A percentile compares a stretch with the other conserved stretches of the same genome.
Evolutionary conservation across 2,329 filamentous ascomycete species (phyloP).

Genomic region (Xylariaceae sp.): DNA sequence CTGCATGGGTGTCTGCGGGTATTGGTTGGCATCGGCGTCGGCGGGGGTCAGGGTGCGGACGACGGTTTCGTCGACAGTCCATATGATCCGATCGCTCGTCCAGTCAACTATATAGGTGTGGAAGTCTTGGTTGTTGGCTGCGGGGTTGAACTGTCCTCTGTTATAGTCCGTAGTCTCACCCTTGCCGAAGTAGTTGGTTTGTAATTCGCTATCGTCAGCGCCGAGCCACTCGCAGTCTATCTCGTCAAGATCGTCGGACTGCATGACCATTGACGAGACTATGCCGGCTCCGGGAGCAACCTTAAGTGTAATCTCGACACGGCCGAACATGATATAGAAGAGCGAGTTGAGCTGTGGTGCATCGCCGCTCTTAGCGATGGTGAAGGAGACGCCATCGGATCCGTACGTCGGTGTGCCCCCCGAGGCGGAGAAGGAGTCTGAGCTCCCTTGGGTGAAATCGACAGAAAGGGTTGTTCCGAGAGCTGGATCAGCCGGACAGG

Average conservation of each 20-base stretch:
- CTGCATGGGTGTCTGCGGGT: constrained; percentile 94
- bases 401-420: constrained; percentile 70
- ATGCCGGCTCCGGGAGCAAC: constrained; percentile 86
- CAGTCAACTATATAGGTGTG: constrained; percentile 91
- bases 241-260: constrained; percentile 90
- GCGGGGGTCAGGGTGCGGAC: constrained; percentile 70
- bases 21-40: constrained; percentile 69
- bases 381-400: constrained; percentile 74
- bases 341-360: constrained; percentile 81
- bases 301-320: constrained; percentile 80
- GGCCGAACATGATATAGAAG: constrained; percentile 99
- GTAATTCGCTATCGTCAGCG: constrained; percentile 69
- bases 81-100: constrained; percentile 80
- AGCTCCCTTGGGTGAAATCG: constrained; percentile 75
- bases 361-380: constrained; percentile 73
- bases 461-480: constrained; percentile 78
- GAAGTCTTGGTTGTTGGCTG: constrained; percentile 61
- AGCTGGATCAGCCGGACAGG: constrained; percentile 72
- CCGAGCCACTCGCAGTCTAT: constrained; percentile 98
- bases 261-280: constrained; percentile 85
- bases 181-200: constrained; percentile 97
- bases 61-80: constrained; percentile 75
- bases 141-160: constrained; percentile 76
- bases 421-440: constrained; percentile 70
- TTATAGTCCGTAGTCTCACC: constrained; percentile 82